A percentile compares a stretch with the other conserved stretches of the same genome.
Conservation (phyloP, 192 early-diverging fungal genomes). For the Spinellus fusiger region DNA sequence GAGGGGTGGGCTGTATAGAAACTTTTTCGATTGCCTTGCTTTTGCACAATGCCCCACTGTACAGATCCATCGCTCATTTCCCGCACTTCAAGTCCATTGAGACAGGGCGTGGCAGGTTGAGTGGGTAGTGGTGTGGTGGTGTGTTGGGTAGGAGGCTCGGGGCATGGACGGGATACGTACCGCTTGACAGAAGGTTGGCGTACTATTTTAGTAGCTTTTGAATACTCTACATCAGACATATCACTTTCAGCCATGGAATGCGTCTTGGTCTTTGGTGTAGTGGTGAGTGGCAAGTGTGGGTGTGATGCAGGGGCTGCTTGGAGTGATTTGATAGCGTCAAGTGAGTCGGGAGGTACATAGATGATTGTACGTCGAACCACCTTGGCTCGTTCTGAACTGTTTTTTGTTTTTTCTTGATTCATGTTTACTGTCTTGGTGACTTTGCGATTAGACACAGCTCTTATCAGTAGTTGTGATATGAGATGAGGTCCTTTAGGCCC, state of each 20-base stretch:
- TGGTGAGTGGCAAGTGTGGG: background rate
- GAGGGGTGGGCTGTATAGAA: slow-evolving; percentile 16
- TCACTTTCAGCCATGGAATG: background rate
- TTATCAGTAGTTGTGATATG: background rate
- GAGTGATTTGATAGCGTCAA: background rate
- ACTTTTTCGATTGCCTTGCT: slow-evolving; percentile 19
- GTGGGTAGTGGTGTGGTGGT: background rate
- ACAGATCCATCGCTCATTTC: slow-evolving; percentile 33
- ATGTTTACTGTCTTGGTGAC: slow-evolving; percentile 13
- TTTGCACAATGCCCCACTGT: slow-evolving; percentile 28
- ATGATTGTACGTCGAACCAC: slow-evolving; percentile 32
- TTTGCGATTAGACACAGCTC: background rate
- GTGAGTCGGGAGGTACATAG: slow-evolving; percentile 20
- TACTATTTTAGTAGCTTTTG: background rate
- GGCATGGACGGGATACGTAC: background rate
- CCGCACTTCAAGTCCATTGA: slow-evolving; percentile 30
- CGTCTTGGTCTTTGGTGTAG: background rate
- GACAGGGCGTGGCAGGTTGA: background rate
- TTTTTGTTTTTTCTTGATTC: slow-evolving; percentile 2
- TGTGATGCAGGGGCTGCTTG: background rate
- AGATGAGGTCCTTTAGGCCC: background rate
- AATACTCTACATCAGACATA: background rate
- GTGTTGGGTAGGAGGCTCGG: background rate
- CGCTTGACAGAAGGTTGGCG: slow-evolving; percentile 10
- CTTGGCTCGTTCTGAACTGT: slow-evolving; percentile 2